phyloP scores from a whole-genome alignment of 208 protist genomes.

The Endotrypanum monterogeii region DNA sequence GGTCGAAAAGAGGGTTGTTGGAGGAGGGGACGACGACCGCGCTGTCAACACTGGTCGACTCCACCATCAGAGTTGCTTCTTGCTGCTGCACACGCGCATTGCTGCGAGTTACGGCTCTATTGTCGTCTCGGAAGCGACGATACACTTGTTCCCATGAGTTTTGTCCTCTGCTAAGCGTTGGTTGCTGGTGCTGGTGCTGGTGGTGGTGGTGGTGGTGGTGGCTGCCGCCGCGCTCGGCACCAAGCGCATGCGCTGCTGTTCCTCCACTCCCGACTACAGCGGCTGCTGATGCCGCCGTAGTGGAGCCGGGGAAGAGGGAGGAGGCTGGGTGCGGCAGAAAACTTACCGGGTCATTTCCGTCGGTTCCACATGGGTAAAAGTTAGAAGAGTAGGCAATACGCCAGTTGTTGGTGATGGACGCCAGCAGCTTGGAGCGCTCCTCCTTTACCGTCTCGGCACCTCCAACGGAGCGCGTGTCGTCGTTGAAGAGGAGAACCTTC shows the following conservation, averaged over 20 bases:
- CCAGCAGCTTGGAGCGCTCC: conserved; percentile 28
- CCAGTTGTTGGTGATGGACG: conserved; percentile 22
- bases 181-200: background rate
- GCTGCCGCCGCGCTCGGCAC: background rate
- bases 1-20: conserved; percentile 29
- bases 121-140: conserved; percentile 23
- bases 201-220: too few species aligned
- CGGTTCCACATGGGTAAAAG: conserved; percentile 19
- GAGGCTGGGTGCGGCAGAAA: background rate
- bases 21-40: conserved; percentile 18
- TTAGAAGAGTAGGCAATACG: conserved; percentile 29
- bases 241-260: background rate
- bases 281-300: background rate
- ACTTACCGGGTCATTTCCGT: conserved; percentile 9
- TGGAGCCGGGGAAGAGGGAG: background rate
- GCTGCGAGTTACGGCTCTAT: background rate
- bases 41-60: background rate
- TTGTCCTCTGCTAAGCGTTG: background rate
- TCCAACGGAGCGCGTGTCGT: conserved; percentile 28
- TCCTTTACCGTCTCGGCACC: conserved; percentile 24
- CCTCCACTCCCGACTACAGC: too few species aligned
- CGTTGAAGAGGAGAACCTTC: conserved; percentile 32
- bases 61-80: background rate
- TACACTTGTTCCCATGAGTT: conserved; percentile 26
- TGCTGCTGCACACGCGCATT: background rate